Conservation (phyloP, 148 eudicot genomes). For the Chenopodium formosanum region DNA sequence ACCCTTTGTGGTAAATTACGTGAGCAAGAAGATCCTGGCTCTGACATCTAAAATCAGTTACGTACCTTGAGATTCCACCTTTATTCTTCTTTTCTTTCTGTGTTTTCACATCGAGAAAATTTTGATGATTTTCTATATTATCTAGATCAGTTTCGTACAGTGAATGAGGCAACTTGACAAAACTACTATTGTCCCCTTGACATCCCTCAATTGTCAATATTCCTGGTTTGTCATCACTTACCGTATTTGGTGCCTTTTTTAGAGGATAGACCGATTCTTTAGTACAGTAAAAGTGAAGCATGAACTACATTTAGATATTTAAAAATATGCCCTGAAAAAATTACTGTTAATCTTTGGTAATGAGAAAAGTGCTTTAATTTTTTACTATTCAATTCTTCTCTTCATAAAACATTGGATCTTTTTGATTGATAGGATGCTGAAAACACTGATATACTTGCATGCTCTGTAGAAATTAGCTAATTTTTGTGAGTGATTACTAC, state of each 20-base stretch:
- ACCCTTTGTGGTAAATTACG: neutral
- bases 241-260: too few species aligned
- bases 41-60: neutral
- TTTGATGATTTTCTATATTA: neutral
- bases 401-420: neutral
- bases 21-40: neutral
- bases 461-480: neutral
- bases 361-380: neutral
- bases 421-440: neutral
- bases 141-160: conserved; percentile 3
- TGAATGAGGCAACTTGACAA: conserved; percentile 5
- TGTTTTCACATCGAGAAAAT: neutral
- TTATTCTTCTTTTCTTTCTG: neutral
- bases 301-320: neutral
- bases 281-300: neutral
- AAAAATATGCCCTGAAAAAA: neutral
- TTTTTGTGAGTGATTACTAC: neutral
- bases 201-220: conserved; percentile 1
- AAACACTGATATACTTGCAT: neutral
- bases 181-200: neutral
- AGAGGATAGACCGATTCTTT: neutral
- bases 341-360: neutral
- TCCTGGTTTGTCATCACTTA: neutral
- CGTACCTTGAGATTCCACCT: neutral
- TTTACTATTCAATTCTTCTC: neutral